Conservation (phyloP, 73 alveolate species). For the Paramecium caudatum region DNA sequence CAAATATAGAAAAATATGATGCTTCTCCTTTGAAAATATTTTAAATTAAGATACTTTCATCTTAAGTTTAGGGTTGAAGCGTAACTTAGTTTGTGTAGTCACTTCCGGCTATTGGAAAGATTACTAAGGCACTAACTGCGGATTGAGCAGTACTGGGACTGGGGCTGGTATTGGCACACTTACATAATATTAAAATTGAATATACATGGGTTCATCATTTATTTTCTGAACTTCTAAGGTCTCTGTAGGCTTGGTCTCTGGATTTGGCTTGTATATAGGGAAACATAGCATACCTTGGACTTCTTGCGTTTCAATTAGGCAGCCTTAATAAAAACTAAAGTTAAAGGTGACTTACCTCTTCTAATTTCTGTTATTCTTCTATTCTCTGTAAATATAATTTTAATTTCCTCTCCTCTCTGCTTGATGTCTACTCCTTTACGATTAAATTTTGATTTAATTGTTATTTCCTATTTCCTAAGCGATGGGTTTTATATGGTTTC, state of each 20-base stretch:
- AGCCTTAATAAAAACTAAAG: constrained; percentile 63
- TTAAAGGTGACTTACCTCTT: constrained; percentile 66
- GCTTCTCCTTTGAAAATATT: constrained; percentile 65
- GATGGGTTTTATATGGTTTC: constrained; percentile 32
- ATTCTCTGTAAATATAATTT: constrained; percentile 14
- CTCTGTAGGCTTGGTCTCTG: constrained; percentile 33
- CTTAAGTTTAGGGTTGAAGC: constrained; percentile 52
- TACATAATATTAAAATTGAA: constrained; percentile 10
- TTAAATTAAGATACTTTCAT: constrained; percentile 60
- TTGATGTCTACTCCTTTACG: constrained; percentile 50
- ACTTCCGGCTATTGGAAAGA: constrained; percentile 3
- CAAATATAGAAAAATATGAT: constrained; percentile 55
- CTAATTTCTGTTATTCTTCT: constrained; percentile 30
- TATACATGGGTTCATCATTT: constrained; percentile 48
- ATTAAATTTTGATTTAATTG: background rate
- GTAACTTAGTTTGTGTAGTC: constrained; percentile 5
- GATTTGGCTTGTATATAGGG: constrained; percentile 45
- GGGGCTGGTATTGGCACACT: constrained; percentile 37
- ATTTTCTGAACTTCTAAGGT: background rate
- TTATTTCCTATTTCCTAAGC: constrained; percentile 43
- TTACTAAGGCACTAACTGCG: constrained; percentile 9
- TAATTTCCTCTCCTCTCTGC: constrained; percentile 60
- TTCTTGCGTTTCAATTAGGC: constrained; percentile 62
- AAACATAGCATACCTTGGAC: constrained; percentile 29
- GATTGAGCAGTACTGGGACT: constrained; percentile 31